phyloP scores from a whole-genome alignment of 345 rosid genomes.

The Salix arbutifolia region DNA sequence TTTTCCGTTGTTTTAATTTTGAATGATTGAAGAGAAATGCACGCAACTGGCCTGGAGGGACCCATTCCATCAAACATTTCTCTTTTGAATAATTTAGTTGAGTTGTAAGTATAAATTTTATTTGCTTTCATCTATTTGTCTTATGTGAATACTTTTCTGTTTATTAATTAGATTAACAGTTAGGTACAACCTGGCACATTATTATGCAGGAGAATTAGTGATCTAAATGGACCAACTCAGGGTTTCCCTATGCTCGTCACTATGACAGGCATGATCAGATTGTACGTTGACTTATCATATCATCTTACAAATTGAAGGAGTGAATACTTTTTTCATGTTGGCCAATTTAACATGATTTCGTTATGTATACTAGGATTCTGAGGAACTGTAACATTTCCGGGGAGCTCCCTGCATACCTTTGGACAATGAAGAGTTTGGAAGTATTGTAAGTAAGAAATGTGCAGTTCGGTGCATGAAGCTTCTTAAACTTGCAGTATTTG shows the following conservation, averaged over 20 bases:
- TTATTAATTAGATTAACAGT: background rate
- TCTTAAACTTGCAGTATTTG: background rate
- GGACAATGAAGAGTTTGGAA: slow-evolving; percentile 22
- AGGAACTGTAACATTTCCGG: slow-evolving; percentile 29
- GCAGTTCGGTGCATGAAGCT: background rate
- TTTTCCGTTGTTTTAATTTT: background rate
- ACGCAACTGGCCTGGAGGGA: slow-evolving; percentile 51
- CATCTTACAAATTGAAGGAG: background rate
- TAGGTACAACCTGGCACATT: background rate
- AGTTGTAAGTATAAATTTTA: slow-evolving; percentile 38
- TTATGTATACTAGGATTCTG: slow-evolving; percentile 33
- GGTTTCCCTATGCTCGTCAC: slow-evolving; percentile 30
- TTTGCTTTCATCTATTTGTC: background rate
- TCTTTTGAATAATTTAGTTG: slow-evolving; percentile 19
- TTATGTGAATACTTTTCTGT: background rate
- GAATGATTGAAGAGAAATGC: slow-evolving; percentile 45
- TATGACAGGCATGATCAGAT: slow-evolving; percentile 24
- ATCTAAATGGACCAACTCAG: slow-evolving; percentile 38
- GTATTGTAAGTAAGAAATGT: slow-evolving; percentile 21
- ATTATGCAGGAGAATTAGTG: slow-evolving; percentile 46
- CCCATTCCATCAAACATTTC: slow-evolving; percentile 47
- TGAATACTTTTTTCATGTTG: background rate
- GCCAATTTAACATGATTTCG: background rate
- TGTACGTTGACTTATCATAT: slow-evolving; percentile 29
- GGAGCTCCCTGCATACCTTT: slow-evolving; percentile 20